Evolutionary conservation across 192 early-diverging fungal genomes (phyloP), one percentile per base, ranked within the genome.

Genomic region (Backusella circina): DNA sequence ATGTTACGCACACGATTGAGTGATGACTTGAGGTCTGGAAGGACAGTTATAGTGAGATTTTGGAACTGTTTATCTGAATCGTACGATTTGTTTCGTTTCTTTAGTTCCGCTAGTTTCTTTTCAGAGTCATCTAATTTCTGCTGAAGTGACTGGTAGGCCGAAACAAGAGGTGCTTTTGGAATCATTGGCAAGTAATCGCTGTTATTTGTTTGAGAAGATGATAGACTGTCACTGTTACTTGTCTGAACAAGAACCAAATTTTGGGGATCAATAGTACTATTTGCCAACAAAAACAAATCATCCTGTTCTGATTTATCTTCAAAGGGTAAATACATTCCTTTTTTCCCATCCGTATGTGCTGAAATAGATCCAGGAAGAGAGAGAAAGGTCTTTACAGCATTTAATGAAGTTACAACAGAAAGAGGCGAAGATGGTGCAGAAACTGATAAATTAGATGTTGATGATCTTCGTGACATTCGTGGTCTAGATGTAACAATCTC

Each of bases 1-100:
- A 88, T 71, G 6, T 82, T 85, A 7, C 81, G 80, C 7, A 83
- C 79, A 69, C 81, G 77, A 50, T 81, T 86, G 16, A 88, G 80
- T 61, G 54, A 61, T 61, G 23, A 1, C 26, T 61, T 61, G 47
- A 83, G 72, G 15, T 74, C 76, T 77, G 82, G 85, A 64, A 75
- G 68, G 30, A 74, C 78, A 36, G 75, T 68, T 5, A 84, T 33
- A 18, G 5, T 31, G 2, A 35, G 13, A 16, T 67, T 31, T 33
- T 67, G 65, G 16, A 67, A 33, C 65, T 67, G 65, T n/a, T 67
- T 31, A n/a, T 33, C 31, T 50, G 80, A 31, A 18, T 61, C 64
- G 70, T 68, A 12, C 10, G 54, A 61, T 28, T 61, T 61, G 57
- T 28, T 71, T 41, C 51, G 15, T 16, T 66, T 65, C 35, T 82